phyloP scores from a whole-genome alignment of 2,329 filamentous ascomycete species.

The Colletotrichum tabaci region DNA sequence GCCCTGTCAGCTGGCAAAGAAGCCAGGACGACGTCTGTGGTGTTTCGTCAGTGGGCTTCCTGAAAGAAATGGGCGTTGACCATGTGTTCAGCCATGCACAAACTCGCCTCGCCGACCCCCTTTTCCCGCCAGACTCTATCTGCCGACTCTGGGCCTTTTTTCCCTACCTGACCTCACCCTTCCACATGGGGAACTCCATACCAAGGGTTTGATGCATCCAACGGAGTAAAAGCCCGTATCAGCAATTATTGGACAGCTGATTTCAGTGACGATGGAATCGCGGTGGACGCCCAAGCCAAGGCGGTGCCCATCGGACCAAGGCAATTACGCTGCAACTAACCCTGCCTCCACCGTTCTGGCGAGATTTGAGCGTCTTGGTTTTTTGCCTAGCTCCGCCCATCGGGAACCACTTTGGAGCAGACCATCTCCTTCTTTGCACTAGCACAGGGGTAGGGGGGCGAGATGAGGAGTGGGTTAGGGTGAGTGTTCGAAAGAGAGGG shows the following conservation, averaged over 20 bases:
- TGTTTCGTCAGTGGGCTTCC: slow-evolving; percentile 27
- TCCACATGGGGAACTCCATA: background rate
- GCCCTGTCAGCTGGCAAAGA: slow-evolving; percentile 18
- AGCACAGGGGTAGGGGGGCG: slow-evolving; percentile 36
- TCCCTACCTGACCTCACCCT: no score
- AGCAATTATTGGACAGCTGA: slow-evolving; percentile 1
- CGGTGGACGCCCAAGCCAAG: slow-evolving; percentile 8
- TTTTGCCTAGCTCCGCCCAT: slow-evolving; percentile 39
- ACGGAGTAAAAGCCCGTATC: slow-evolving; percentile 7
- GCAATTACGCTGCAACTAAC: slow-evolving; percentile 20
- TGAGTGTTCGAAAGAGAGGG: background rate
- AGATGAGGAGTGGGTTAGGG: slow-evolving; percentile 30
- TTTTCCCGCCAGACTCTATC: slow-evolving; percentile 7
- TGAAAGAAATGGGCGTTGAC: slow-evolving; percentile 5
- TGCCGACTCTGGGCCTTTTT: slow-evolving; percentile 28
- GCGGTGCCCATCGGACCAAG: slow-evolving; percentile 26
- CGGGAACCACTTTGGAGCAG: slow-evolving; percentile 40
- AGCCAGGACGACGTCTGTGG: slow-evolving; percentile 19
- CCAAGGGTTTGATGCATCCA: background rate
- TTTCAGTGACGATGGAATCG: slow-evolving; percentile 27
- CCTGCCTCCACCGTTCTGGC: slow-evolving; percentile 43
- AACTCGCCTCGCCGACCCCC: slow-evolving; percentile 12
- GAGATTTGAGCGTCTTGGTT: slow-evolving; percentile 49
- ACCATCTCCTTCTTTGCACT: slow-evolving; percentile 34
- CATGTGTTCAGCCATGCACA: slow-evolving; percentile 10